Evolutionary conservation across 805 yeast species (phyloP).

Genomic region (Candida khao-thaluensis): DNA sequence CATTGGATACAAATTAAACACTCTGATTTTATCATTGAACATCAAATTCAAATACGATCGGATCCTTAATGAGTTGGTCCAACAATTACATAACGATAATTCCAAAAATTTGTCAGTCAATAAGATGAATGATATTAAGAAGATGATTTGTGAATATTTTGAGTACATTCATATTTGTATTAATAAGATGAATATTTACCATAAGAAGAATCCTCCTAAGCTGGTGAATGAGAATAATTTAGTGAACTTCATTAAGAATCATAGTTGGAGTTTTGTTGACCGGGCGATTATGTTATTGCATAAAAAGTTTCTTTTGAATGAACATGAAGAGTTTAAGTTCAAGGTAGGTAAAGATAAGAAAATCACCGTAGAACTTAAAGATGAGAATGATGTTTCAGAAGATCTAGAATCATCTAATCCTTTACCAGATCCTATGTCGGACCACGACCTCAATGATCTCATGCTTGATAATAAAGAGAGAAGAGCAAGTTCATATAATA

Average conservation of each 20-base stretch:
- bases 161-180: constrained; percentile 50
- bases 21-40: constrained; percentile 49
- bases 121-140: constrained; percentile 46
- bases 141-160: constrained; percentile 49
- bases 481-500: constrained; percentile 7
- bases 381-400: constrained; percentile 1
- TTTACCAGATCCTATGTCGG: background rate
- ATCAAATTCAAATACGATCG: constrained; percentile 53
- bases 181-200: constrained; percentile 33
- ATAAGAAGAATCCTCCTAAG: constrained; percentile 35
- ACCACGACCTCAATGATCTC: background rate
- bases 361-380: constrained; percentile 10
- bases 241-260: constrained; percentile 46
- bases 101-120: constrained; percentile 41
- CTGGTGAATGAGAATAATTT: constrained; percentile 44
- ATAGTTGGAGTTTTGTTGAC: constrained; percentile 55
- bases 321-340: constrained; percentile 11
- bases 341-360: constrained; percentile 3
- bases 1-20: constrained; percentile 37
- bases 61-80: constrained; percentile 53
- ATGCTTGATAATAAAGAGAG: constrained; percentile 4
- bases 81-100: constrained; percentile 48
- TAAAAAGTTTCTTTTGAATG: constrained; percentile 41
- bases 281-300: constrained; percentile 48
- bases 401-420: background rate